A percentile compares a stretch with the other conserved stretches of the same genome.
These are phyloP conservation scores for Prunus persica DNA, from an alignment of 306 rosid genomes.

Conservation along the genomic window DNA sequence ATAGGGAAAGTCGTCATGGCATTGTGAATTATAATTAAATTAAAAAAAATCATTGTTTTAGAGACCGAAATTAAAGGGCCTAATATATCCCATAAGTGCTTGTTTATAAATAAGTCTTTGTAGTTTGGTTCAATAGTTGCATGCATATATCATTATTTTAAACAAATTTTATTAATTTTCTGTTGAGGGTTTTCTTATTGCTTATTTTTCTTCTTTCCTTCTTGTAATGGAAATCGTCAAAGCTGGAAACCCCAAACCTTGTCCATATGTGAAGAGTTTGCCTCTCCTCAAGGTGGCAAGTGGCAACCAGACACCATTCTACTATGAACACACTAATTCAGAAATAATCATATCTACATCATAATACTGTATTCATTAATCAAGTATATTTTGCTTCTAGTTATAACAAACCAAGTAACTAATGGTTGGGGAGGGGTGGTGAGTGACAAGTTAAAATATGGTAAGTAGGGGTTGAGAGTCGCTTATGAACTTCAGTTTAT, in stretches of 20 bases:
- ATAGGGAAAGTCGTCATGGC: not conserved
- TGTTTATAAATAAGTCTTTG: not conserved
- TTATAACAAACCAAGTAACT: too few relatives aligned
- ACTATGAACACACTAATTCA: too few relatives aligned
- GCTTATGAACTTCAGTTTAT: too few relatives aligned
- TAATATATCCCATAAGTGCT: not conserved
- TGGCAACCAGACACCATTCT: not conserved
- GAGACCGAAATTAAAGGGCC: not conserved
- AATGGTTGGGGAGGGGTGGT: too few relatives aligned
- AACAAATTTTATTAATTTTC: not conserved
- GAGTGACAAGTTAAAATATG: too few relatives aligned
- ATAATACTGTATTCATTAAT: not conserved
- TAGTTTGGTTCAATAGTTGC: not conserved
- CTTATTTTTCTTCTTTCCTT: not conserved
- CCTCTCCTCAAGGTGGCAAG: not conserved
- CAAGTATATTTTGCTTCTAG: too few relatives aligned
- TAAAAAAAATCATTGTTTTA: not conserved
- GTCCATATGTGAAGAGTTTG: not conserved
- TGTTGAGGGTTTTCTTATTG: not conserved
- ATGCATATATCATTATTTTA: not conserved
- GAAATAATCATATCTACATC: too few relatives aligned
- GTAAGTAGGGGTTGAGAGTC: too few relatives aligned
- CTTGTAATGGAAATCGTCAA: not conserved
- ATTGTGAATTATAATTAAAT: not conserved
- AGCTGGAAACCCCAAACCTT: too few relatives aligned